Conservation (phyloP, 192 early-diverging fungal genomes). For the Fimicolochytrium jonesii region DNA sequence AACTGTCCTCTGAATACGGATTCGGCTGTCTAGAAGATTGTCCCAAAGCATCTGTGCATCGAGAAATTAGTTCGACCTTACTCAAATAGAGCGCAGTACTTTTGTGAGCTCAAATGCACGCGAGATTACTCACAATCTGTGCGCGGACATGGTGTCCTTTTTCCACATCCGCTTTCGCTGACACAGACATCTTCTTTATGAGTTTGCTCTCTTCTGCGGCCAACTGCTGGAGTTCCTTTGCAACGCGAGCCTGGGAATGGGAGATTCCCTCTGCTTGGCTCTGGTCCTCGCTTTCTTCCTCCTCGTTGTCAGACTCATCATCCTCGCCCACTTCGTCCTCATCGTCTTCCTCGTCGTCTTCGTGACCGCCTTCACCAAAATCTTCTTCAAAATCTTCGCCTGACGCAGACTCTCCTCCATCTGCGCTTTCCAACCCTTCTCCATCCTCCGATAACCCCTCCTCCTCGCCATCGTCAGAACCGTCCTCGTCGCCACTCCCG, state of each 20-base stretch:
- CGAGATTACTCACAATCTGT: slow-evolving; percentile 65
- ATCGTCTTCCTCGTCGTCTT: slow-evolving; percentile 31
- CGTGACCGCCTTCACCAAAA: slow-evolving; percentile 7
- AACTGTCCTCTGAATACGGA: slow-evolving; percentile 78
- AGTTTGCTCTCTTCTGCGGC: slow-evolving; percentile 82
- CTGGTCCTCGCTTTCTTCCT: slow-evolving; percentile 36
- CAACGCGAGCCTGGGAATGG: slow-evolving; percentile 11
- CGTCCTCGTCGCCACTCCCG: slow-evolving; percentile 22
- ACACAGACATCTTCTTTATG: slow-evolving; percentile 70
- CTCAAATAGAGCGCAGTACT: no score
- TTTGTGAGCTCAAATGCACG: not conserved
- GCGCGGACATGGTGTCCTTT: slow-evolving; percentile 86
- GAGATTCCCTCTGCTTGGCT: slow-evolving; percentile 13
- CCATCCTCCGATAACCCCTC: slow-evolving; percentile 26
- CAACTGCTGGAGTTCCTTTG: slow-evolving; percentile 63
- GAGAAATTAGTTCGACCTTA: not conserved
- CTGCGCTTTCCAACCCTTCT: slow-evolving; percentile 6
- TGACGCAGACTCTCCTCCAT: slow-evolving; percentile 14
- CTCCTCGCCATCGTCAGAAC: slow-evolving; percentile 42
- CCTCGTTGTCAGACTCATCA: slow-evolving; percentile 32
- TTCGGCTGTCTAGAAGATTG: slow-evolving; percentile 75
- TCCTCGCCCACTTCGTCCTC: slow-evolving; percentile 24
- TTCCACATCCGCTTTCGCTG: slow-evolving; percentile 73
- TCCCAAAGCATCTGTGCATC: slow-evolving; percentile 68
- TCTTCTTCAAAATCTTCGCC: slow-evolving; percentile 33